Evolutionary conservation across 768 basidiomycete species (phyloP), one percentile per base, ranked within the genome.

Genomic region (Lentinula sp.): DNA sequence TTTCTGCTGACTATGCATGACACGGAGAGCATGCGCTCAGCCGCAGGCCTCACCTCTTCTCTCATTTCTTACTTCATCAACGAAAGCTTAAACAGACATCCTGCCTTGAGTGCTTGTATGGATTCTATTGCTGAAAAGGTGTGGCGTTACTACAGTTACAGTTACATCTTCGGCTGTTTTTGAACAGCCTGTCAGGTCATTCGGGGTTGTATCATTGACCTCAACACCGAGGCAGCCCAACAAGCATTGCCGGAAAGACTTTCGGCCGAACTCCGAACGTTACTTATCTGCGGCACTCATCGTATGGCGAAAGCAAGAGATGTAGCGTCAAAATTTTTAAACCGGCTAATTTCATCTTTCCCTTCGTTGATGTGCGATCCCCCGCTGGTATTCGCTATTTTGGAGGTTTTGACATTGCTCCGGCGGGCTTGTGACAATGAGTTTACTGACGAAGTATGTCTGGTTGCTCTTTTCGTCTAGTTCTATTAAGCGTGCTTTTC

Each of bases 291-390:
- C 45, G 89, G 90, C 73, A 93, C 92, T 3, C 92, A 95, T 72
- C 85, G 93, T 33, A 84, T 92, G 61, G 78, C 83, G 36, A 91
- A 90, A 69, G 90, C 89, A 55, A 81, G 96, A 37, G 88, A 90
- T 37, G 79, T 94, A 35, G 91, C 95, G 1, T 81, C 87, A 45
- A 88, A 85, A 72, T 97, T 91, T 69, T 80, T 98, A 32, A 85
- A 93, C 73, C 83, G 86, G 42, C 77, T 98, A 43, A 87, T 98
- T 64, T 88, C 86, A 7, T 92, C 90, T 1, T 98, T 98, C 73
- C 95, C 97, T 1, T 94, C 95, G 13, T 77, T 99, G 54, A 90
- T 97, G 85, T 98, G 96, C 73, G 90, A 95, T 67, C 84, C 88
- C 3, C 80, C 86, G 9, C 81, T 98, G 12, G 90, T 98, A 6